Conservation (phyloP, 2,329 filamentous ascomycete species). For the Sarocladium kiliense region DNA sequence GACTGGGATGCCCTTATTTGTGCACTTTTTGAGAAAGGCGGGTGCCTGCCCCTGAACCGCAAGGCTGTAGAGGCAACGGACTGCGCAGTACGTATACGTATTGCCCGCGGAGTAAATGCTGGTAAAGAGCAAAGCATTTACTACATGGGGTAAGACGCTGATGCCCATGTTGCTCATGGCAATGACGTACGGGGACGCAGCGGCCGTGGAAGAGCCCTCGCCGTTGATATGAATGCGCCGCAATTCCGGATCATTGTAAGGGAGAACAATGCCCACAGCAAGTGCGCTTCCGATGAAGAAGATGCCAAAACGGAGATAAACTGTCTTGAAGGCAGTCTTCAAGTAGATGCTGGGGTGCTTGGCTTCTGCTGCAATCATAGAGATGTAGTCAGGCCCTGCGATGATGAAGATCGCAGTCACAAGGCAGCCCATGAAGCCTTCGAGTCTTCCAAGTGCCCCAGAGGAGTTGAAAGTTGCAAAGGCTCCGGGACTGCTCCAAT, state of each 20-base stretch:
- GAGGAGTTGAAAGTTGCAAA: constrained; percentile 48
- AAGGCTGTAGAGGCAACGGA: constrained; percentile 44
- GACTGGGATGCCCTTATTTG: constrained; percentile 54
- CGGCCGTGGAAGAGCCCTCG: constrained; percentile 5
- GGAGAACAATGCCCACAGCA: constrained; percentile 25
- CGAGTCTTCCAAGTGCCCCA: constrained; percentile 57
- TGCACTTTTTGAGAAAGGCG: constrained; percentile 29
- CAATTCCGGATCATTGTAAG: constrained; percentile 21
- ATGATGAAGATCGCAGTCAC: constrained; percentile 41
- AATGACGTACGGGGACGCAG: constrained; percentile 51
- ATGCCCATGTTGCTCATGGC: constrained; percentile 49
- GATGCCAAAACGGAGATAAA: constrained; percentile 21
- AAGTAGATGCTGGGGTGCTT: constrained; percentile 46
- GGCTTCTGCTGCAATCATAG: constrained; percentile 59
- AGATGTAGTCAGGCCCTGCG: constrained; percentile 58
- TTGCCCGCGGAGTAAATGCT: constrained; percentile 42
- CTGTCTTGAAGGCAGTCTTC: constrained; percentile 32
- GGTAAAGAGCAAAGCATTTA: constrained; percentile 46
- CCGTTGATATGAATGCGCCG: constrained; percentile 24
- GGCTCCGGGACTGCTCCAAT: constrained; percentile 58
- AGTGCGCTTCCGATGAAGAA: constrained; percentile 28
- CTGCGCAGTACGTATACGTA: constrained; percentile 45
- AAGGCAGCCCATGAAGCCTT: constrained; percentile 61
- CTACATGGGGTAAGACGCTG: constrained; percentile 47
- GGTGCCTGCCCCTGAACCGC: constrained; percentile 44